Conservation (phyloP, 495 filamentous ascomycete genomes). For the Parachaetomium inaequale region DNA sequence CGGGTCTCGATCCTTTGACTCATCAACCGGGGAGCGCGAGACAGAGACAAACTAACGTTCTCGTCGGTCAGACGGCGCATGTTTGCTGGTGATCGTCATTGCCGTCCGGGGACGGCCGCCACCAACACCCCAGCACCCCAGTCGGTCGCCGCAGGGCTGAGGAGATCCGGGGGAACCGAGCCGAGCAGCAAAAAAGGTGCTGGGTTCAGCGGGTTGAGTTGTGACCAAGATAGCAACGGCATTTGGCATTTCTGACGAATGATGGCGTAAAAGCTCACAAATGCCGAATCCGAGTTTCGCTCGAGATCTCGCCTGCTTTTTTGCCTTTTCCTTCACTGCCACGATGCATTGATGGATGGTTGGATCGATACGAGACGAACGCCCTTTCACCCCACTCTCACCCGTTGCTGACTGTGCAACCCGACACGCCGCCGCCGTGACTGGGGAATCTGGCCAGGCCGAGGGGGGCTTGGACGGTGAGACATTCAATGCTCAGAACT, state of each 20-base stretch:
- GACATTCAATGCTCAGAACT: not conserved
- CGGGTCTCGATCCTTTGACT: not conserved
- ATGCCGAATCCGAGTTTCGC: not conserved
- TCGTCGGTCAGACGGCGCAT: not conserved
- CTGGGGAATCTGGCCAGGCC: not conserved
- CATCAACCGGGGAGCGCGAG: not conserved
- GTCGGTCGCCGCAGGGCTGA: not conserved
- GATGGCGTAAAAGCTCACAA: not conserved
- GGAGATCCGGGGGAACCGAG: not conserved
- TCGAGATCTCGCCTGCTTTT: too few species aligned
- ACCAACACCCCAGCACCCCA: not conserved
- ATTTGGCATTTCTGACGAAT: not conserved
- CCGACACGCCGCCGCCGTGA: too few species aligned
- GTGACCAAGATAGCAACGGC: not conserved
- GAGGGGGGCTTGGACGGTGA: conserved; percentile 1
- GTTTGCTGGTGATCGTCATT: conserved; percentile 1
- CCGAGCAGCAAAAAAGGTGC: not conserved
- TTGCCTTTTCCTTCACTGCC: not conserved
- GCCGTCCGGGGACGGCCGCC: not conserved
- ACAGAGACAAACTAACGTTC: not conserved
- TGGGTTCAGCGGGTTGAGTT: too few species aligned
- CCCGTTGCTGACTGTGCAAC: conserved; percentile 1
- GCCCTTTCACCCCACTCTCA: not conserved
- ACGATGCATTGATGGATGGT: not conserved
- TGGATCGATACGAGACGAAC: conserved; percentile 9